These are phyloP conservation scores for Puccinia hordei DNA, from an alignment of 1,284 basidiomycete genomes.

Conservation along the genomic window DNA sequence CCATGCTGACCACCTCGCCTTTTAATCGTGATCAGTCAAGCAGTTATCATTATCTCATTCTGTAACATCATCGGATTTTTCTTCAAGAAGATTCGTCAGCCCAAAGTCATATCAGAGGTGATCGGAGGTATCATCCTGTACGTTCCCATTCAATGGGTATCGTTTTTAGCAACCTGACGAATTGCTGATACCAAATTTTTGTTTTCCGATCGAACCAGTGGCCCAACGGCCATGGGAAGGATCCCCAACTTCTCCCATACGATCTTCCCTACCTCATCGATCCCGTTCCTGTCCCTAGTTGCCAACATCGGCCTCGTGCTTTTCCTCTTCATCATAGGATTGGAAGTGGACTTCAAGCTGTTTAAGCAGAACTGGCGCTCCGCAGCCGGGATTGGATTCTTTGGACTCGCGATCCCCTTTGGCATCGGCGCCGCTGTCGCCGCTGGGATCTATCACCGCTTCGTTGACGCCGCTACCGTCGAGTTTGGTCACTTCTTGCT, in stretches of 20 bases:
- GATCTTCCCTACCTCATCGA: slow-evolving; percentile 75
- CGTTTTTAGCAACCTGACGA: neutral
- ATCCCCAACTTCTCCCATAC: slow-evolving; percentile 78
- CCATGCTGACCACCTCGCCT: neutral
- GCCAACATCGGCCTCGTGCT: slow-evolving; percentile 76
- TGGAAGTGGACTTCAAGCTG: slow-evolving; percentile 80
- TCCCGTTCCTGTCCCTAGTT: slow-evolving; percentile 73
- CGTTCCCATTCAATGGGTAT: neutral
- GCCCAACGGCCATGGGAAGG: slow-evolving; percentile 58
- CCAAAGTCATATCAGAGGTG: slow-evolving; percentile 83
- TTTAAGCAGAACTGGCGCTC: slow-evolving; percentile 69
- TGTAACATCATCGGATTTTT: slow-evolving; percentile 70
- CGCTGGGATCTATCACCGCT: slow-evolving; percentile 75
- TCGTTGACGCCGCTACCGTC: slow-evolving; percentile 68
- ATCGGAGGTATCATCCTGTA: slow-evolving; percentile 75
- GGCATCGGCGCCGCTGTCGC: slow-evolving; percentile 80
- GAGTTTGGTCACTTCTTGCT: slow-evolving; percentile 86
- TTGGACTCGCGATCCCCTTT: slow-evolving; percentile 76
- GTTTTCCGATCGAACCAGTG: neutral
- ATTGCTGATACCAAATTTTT: too few species aligned
- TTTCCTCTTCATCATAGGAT: slow-evolving; percentile 77
- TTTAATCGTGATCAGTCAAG: slow-evolving; percentile 17
- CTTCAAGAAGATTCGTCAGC: slow-evolving; percentile 73
- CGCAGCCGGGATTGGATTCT: slow-evolving; percentile 63
- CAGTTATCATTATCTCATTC: slow-evolving; percentile 73